Conservation (phyloP, 306 rosid genomes). For the Carpinus viminea region DNA sequence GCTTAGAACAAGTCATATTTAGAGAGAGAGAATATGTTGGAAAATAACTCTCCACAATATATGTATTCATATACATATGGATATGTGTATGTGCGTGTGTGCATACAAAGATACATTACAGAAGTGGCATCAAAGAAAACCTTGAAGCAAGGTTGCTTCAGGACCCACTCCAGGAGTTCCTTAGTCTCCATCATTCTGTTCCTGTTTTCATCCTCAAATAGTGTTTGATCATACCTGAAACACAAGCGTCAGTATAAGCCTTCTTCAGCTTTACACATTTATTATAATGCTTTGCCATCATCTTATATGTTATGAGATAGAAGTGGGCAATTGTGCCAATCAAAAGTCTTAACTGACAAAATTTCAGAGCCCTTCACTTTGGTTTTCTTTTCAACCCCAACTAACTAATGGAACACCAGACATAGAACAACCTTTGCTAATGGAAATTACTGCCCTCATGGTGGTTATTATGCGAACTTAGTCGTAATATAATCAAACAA, state of each 20-base stretch:
- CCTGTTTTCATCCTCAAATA: slow-evolving; percentile 91
- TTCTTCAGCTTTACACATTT: slow-evolving; percentile 23
- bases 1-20: slow-evolving; percentile 19
- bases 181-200: slow-evolving; percentile 96
- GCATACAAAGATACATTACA: background rate
- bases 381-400: background rate
- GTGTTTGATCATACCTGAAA: slow-evolving; percentile 96
- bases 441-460: background rate
- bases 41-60: slow-evolving; percentile 2
- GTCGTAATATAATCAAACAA: background rate
- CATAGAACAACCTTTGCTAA: background rate
- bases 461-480: background rate
- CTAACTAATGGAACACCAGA: background rate
- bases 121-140: slow-evolving; percentile 44
- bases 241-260: slow-evolving; percentile 24
- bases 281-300: slow-evolving; percentile 2
- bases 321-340: background rate
- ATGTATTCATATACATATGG: background rate
- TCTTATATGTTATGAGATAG: slow-evolving; percentile 11
- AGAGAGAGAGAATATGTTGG: background rate
- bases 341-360: slow-evolving; percentile 1
- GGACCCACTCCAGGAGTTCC: slow-evolving; percentile 96
- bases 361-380: background rate
- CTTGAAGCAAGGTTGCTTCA: slow-evolving; percentile 97
- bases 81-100: background rate